Conservation (phyloP, 2,329 filamentous ascomycete species). For the Colletotrichum incanum region DNA sequence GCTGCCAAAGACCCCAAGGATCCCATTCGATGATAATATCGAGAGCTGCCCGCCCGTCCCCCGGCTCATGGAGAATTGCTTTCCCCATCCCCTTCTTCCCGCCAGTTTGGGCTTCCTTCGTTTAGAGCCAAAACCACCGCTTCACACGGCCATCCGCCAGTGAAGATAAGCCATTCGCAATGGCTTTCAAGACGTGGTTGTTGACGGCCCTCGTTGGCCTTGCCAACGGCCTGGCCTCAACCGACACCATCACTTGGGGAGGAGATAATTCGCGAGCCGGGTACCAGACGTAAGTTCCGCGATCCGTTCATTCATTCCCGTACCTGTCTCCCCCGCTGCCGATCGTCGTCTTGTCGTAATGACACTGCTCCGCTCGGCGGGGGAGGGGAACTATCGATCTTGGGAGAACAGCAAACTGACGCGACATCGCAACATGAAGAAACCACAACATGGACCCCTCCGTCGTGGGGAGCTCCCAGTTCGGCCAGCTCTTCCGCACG, state of each 20-base stretch:
- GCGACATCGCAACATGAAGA: slow-evolving; percentile 34
- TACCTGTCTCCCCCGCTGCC: neutral
- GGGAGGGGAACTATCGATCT: neutral
- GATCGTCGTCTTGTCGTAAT: slow-evolving; percentile 6
- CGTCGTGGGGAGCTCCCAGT: slow-evolving; percentile 68
- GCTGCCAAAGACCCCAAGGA: slow-evolving; percentile 18
- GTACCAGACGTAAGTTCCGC: slow-evolving; percentile 64
- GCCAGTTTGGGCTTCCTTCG: slow-evolving; percentile 37
- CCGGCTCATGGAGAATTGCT: slow-evolving; percentile 18
- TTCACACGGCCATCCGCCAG: slow-evolving; percentile 28
- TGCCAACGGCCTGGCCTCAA: slow-evolving; percentile 57
- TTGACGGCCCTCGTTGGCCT: slow-evolving; percentile 52
- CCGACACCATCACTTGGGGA: slow-evolving; percentile 73
- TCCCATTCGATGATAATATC: slow-evolving; percentile 32
- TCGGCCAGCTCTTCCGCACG: slow-evolving; percentile 69
- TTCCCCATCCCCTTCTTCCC: slow-evolving; percentile 18
- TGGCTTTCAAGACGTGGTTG: slow-evolving; percentile 41
- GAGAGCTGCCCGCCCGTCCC: slow-evolving; percentile 27
- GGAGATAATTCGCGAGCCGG: slow-evolving; percentile 69
- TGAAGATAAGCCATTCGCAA: slow-evolving; percentile 33
- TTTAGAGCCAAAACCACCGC: slow-evolving; percentile 18
- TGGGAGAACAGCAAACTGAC: slow-evolving; percentile 2
- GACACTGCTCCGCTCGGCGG: slow-evolving; percentile 2
- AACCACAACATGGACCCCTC: slow-evolving; percentile 77
- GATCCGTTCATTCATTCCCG: neutral